Conservation (phyloP, 768 basidiomycete genomes). For the Austroboletus eburneus region DNA sequence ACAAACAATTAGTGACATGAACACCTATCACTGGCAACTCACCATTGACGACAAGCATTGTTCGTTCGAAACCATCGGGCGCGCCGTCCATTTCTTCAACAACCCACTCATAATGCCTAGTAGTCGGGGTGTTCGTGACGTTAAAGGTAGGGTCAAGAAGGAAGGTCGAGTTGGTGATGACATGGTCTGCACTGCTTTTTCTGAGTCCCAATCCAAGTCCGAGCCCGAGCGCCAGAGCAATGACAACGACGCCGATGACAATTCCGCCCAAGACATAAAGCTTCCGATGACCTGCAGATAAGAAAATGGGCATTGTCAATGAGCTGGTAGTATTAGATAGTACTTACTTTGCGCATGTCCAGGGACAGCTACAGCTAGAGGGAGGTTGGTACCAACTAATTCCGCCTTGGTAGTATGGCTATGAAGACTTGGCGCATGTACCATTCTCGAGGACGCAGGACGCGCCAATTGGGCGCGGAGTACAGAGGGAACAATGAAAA, state of each 20-base stretch:
- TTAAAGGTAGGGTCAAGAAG: constrained; percentile 28
- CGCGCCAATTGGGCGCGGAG: neutral
- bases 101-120: constrained; percentile 43
- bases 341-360: constrained; percentile 6
- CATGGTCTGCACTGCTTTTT: constrained; percentile 12
- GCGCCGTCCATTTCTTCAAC: constrained; percentile 35
- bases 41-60: constrained; percentile 48
- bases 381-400: neutral
- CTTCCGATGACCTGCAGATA: constrained; percentile 18
- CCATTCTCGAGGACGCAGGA: constrained; percentile 6
- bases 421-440: constrained; percentile 2
- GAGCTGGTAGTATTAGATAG: neutral
- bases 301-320: neutral
- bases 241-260: constrained; percentile 8
- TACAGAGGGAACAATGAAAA: too few species aligned
- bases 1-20: constrained; percentile 2
- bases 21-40: neutral
- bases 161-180: constrained; percentile 27
- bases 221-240: constrained; percentile 26
- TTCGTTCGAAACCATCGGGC: constrained; percentile 39
- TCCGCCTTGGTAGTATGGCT: constrained; percentile 2
- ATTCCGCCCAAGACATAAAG: constrained; percentile 13
- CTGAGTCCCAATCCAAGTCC: constrained; percentile 27
- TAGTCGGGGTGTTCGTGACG: constrained; percentile 30
- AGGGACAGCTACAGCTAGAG: neutral